Evolutionary conservation across 169 alveolate species (phyloP).

Genomic region (Plasmodium vinckei): DNA sequence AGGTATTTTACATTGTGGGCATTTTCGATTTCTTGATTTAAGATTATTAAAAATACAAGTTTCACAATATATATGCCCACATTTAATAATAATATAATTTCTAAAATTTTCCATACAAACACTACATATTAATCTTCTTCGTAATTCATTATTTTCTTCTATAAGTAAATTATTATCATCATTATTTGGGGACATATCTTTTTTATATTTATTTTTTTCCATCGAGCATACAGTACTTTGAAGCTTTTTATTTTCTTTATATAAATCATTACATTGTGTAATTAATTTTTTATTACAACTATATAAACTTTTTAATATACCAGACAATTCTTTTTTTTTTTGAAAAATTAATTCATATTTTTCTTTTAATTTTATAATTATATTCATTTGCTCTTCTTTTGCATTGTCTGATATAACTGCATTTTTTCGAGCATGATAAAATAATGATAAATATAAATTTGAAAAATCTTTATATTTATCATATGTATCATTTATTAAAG

Average conservation of each 20-base stretch:
- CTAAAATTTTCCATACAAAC: constrained; percentile 88
- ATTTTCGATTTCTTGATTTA: constrained; percentile 84
- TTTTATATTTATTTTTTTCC: constrained; percentile 2
- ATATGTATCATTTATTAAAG: constrained; percentile 26
- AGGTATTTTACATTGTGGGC: constrained; percentile 86
- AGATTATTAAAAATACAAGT: constrained; percentile 78
- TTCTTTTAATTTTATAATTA: constrained; percentile 37
- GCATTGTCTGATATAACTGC: constrained; percentile 51
- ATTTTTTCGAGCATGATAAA: constrained; percentile 52
- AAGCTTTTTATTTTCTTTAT: constrained; percentile 31
- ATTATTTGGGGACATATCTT: background rate
- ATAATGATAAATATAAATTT: constrained; percentile 36
- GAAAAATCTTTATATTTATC: constrained; percentile 51
- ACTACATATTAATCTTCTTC: constrained; percentile 85
- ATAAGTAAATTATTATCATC: constrained; percentile 39
- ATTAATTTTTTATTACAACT: constrained; percentile 47
- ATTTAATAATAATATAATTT: constrained; percentile 83
- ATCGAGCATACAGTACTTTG: background rate
- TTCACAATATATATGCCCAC: constrained; percentile 89
- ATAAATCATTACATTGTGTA: constrained; percentile 25
- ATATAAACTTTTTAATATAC: constrained; percentile 21
- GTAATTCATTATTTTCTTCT: constrained; percentile 81
- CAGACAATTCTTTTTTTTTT: constrained; percentile 37
- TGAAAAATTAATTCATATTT: constrained; percentile 38
- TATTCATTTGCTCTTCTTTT: constrained; percentile 64